Percentiles rank a stretch among this genome's conserved stretches.
These are phyloP conservation scores for Ascochyta viciae-villosae DNA, from an alignment of 2,329 filamentous ascomycete species.

Conservation along the genomic window DNA sequence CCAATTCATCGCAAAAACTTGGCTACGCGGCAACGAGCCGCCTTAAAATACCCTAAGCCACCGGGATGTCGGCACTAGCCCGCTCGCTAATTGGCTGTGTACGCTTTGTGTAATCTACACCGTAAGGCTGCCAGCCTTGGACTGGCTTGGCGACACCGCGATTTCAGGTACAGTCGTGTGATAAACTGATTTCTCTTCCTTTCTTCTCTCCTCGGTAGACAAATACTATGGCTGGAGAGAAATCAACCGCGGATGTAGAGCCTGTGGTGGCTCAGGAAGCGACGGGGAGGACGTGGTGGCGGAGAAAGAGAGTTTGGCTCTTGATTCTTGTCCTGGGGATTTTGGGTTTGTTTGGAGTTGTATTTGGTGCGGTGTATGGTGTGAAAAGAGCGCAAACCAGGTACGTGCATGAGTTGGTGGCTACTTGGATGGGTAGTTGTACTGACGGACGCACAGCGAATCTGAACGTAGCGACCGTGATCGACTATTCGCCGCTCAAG, in stretches of 20 bases:
- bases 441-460: not conserved
- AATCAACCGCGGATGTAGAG: too few relatives aligned
- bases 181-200: too few relatives aligned
- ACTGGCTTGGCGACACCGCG: conserved; percentile 4
- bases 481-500: not conserved
- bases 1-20: too few relatives aligned
- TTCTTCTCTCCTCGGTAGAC: not conserved
- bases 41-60: too few relatives aligned
- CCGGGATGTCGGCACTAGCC: not conserved
- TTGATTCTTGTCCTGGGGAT: not conserved
- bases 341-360: not conserved
- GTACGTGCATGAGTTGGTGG: not conserved
- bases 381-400: not conserved
- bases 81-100: not conserved
- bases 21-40: not conserved
- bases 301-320: conserved; percentile 7
- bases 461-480: not conserved
- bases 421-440: fast-evolving
- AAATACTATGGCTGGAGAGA: not conserved
- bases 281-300: conserved; percentile 4
- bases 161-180: not conserved
- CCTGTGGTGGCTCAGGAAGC: not conserved
- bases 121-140: not conserved
- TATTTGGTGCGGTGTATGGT: conserved; percentile 8
- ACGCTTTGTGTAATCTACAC: not conserved